Evolutionary conservation across 148 eudicot species (phyloP), one percentile per base, ranked within the genome.

Genomic region (Rhododendron griersonianum): DNA sequence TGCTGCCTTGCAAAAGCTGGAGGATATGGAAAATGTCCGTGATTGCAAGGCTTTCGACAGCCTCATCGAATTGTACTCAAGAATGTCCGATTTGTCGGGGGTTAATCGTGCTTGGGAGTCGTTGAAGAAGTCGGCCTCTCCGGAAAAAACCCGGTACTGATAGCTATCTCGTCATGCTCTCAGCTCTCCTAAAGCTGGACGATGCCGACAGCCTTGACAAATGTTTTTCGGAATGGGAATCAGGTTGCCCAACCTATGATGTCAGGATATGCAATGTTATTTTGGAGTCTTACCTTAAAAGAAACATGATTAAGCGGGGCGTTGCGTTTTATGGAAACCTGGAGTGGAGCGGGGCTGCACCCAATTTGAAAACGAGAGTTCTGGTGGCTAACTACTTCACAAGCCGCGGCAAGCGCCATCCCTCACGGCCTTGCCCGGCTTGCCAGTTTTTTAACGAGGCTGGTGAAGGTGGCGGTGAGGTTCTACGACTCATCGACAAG

Each of bases 71-170:
- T 76, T 91, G 80, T 90, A 88, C 75, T 74, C 88, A 51, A 51
- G 50, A 51, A 85, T 80, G 73, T 87, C 89, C 39, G 78, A 88
- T 88, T 33, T 84, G 53, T 28, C 84, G 5, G 93, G 91, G 82
- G 92, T 91, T 80, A 55, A 83, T 85, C 86, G 91, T 18, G 86
- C 92, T n/a, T 93, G 95, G 95, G 87, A 86, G 63, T 78, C 86
- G 39, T 81, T 92, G 76, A 91, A 89, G 87, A 91, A 89, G 87
- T 65, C 21, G 33, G 86, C 18, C n/a, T 80, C 63, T 65, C 80
- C 81, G 23, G 87, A 19, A 59, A 59, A 5, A 81, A 30, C 92
- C 95, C 33, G 48, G 44, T 55, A 93, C 88, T 59, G 78, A 28
- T 23, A 87, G 90, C 75, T 90, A 93, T 87, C 89, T 91, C 50